Evolutionary conservation across 331 rosid species (phyloP).

Genomic region (Spiraea crenata): DNA sequence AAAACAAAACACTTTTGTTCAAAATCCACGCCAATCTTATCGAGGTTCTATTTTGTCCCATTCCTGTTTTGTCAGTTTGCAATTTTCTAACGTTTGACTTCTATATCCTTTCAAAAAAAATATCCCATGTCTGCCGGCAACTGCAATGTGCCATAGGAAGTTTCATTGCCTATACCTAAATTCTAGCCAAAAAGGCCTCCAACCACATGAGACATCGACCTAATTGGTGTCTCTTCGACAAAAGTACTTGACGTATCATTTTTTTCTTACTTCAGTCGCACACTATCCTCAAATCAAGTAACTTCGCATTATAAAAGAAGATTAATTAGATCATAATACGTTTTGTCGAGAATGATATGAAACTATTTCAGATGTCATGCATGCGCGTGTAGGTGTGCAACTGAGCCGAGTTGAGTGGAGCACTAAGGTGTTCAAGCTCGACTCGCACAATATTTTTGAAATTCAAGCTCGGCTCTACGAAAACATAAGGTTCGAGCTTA

Average conservation of each 20-base stretch:
- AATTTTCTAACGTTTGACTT: constrained; percentile 4
- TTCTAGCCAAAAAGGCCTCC: background rate
- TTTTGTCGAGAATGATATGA: no score
- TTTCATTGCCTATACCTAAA: background rate
- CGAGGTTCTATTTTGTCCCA: constrained; percentile 4
- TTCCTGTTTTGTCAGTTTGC: constrained; percentile 16
- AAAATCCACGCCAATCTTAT: constrained; percentile 21
- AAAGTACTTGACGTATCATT: background rate
- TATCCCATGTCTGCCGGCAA: background rate
- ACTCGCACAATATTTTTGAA: background rate
- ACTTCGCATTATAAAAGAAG: no score
- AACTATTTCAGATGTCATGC: background rate
- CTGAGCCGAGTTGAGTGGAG: background rate
- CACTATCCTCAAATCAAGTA: no score
- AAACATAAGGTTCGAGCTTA: no score
- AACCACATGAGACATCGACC: constrained; percentile 12
- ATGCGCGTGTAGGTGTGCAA: background rate
- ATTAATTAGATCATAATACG: no score
- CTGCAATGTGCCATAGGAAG: constrained; percentile 1
- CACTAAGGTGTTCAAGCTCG: background rate
- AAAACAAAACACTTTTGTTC: constrained; percentile 19
- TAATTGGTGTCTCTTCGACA: background rate
- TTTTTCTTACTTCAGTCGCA: background rate
- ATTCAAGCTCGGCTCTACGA: background rate
- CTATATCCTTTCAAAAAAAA: background rate